phyloP scores from a whole-genome alignment of 2,329 filamentous ascomycete species.

The Dothistroma pini region DNA sequence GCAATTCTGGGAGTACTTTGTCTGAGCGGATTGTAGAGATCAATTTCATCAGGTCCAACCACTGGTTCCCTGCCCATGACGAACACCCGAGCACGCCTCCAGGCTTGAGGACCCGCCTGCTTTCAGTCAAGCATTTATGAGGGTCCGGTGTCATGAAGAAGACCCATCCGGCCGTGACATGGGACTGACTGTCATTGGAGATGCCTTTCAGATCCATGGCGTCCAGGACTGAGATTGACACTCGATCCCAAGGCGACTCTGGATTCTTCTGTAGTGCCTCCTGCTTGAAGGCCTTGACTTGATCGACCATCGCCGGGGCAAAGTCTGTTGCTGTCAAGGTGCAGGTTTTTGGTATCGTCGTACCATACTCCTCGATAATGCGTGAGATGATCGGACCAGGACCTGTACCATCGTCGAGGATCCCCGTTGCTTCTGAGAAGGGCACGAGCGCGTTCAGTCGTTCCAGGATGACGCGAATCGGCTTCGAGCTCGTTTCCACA shows the following conservation, averaged over 20 bases:
- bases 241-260: slow-evolving; percentile 25
- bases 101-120: slow-evolving; percentile 24
- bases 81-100: slow-evolving; percentile 26
- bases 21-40: slow-evolving; percentile 21
- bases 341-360: slow-evolving; percentile 17
- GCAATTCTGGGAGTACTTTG: slow-evolving; percentile 22
- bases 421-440: slow-evolving; percentile 28
- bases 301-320: slow-evolving; percentile 31
- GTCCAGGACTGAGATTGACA: slow-evolving; percentile 26
- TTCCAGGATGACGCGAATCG: slow-evolving; percentile 27
- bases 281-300: slow-evolving; percentile 17
- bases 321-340: slow-evolving; percentile 30
- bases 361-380: slow-evolving; percentile 26
- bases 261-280: slow-evolving; percentile 15
- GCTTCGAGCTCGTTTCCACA: slow-evolving; percentile 13
- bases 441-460: slow-evolving; percentile 25
- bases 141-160: slow-evolving; percentile 32
- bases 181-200: slow-evolving; percentile 22
- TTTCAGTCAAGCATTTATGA: slow-evolving; percentile 16
- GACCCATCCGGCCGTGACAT: slow-evolving; percentile 33
- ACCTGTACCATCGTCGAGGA: slow-evolving; percentile 35
- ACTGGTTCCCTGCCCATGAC: slow-evolving; percentile 31
- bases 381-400: slow-evolving; percentile 29
- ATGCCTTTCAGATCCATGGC: slow-evolving; percentile 29
- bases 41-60: slow-evolving; percentile 28